Conservation (phyloP, 768 basidiomycete species). For the Rhodotorula paludigena region DNA sequence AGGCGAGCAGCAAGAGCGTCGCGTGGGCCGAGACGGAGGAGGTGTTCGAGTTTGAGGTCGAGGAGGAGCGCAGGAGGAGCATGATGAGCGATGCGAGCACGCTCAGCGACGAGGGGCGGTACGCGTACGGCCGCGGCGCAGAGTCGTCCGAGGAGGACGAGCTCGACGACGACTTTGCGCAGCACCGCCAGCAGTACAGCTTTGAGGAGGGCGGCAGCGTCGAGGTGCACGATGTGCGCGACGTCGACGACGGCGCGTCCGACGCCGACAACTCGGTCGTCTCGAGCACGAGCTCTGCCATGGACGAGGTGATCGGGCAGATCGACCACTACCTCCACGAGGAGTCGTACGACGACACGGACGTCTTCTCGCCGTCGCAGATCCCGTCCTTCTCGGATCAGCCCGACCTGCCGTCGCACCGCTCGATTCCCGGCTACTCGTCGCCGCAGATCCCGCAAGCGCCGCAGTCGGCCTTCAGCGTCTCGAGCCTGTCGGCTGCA, state of each 20-base stretch:
- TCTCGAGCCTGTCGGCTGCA: slow-evolving; percentile 1
- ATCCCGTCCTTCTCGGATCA: slow-evolving; percentile 5
- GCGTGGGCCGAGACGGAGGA: slow-evolving; percentile 40
- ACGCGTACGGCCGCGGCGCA: slow-evolving; percentile 1
- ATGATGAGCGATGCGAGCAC: slow-evolving; percentile 34
- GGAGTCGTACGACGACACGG: slow-evolving; percentile 3
- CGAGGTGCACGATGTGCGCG: slow-evolving; percentile 14
- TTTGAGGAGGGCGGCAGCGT: slow-evolving; percentile 35
- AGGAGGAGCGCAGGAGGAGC: slow-evolving; percentile 26
- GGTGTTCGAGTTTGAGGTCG: slow-evolving; percentile 39
- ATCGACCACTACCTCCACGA: slow-evolving; percentile 35
- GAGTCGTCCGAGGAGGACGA: slow-evolving; percentile 5
- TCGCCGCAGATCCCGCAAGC: background rate
- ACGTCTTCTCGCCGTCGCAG: slow-evolving; percentile 16
- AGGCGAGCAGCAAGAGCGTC: slow-evolving; percentile 38
- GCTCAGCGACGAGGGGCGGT: slow-evolving; percentile 24
- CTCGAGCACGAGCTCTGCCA: slow-evolving; percentile 18
- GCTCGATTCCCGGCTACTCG: background rate
- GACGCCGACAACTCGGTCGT: slow-evolving; percentile 33
- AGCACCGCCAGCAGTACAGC: background rate
- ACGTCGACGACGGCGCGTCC: slow-evolving; percentile 1
- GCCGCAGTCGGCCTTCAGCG: slow-evolving; percentile 14
- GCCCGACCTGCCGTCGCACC: slow-evolving; percentile 5
- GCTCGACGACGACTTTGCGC: background rate
- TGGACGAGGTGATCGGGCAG: slow-evolving; percentile 36